A percentile compares a stretch with the other conserved stretches of the same genome.
These are phyloP conservation scores for Vigna hirtella DNA, from an alignment of 306 rosid genomes.

Conservation along the genomic window DNA sequence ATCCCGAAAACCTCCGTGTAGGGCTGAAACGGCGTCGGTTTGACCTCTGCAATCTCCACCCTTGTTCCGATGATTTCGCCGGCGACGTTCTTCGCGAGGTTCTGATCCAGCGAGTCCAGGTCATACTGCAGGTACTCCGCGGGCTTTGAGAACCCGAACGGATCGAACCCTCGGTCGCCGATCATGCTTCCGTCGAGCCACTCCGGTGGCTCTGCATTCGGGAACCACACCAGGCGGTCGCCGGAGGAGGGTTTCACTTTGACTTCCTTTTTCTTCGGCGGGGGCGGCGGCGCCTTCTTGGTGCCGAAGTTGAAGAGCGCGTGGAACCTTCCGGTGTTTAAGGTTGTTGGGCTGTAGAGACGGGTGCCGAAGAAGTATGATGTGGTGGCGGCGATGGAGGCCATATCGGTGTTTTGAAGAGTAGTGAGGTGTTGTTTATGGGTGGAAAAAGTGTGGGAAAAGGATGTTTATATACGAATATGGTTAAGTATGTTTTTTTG, in stretches of 20 bases:
- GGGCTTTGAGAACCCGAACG: slow-evolving; percentile 67
- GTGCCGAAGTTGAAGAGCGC: slow-evolving; percentile 54
- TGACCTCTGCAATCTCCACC: slow-evolving; percentile 55
- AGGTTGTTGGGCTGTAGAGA: slow-evolving; percentile 6
- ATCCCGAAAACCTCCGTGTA: slow-evolving; percentile 79
- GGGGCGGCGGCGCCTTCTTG: slow-evolving; percentile 44
- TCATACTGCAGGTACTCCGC: slow-evolving; percentile 80
- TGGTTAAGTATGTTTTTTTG: neutral
- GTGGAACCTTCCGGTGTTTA: slow-evolving; percentile 51
- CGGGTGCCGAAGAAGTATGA: slow-evolving; percentile 68
- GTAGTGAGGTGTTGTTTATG: neutral
- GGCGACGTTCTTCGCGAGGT: slow-evolving; percentile 72
- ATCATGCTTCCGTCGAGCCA: slow-evolving; percentile 78
- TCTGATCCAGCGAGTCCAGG: slow-evolving; percentile 79
- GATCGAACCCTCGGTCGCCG: slow-evolving; percentile 83
- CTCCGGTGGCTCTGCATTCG: slow-evolving; percentile 63
- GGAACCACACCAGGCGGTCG: slow-evolving; percentile 69
- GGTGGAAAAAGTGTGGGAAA: slow-evolving; percentile 42
- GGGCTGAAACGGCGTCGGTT: slow-evolving; percentile 82
- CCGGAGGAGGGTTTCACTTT: neutral
- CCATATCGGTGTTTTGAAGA: slow-evolving; percentile 45
- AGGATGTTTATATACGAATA: neutral
- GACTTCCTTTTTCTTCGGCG: slow-evolving; percentile 50
- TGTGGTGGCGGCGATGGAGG: slow-evolving; percentile 58
- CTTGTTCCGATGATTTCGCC: slow-evolving; percentile 70